These are phyloP conservation scores for Scedosporium aurantiacum DNA, from an alignment of 2,329 filamentous ascomycete genomes.

Conservation along the genomic window DNA sequence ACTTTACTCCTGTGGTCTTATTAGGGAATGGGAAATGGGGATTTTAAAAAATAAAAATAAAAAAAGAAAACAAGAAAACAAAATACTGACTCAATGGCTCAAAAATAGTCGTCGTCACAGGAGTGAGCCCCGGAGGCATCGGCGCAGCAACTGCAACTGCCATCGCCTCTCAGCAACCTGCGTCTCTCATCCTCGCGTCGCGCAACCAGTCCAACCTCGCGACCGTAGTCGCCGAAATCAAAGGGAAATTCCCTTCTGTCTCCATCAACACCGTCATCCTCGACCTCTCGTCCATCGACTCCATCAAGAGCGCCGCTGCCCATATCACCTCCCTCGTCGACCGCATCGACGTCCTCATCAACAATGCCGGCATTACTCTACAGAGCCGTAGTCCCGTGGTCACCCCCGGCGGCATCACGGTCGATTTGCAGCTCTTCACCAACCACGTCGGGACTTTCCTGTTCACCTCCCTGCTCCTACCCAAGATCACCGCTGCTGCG, in stretches of 20 bases:
- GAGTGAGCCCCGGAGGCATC: slow-evolving; percentile 27
- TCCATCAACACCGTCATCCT: slow-evolving; percentile 13
- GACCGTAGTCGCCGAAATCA: slow-evolving; percentile 3
- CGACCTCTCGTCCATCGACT: slow-evolving; percentile 25
- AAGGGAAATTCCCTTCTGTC: slow-evolving; percentile 4
- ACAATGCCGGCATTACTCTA: slow-evolving; percentile 33
- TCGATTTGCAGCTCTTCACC: slow-evolving; percentile 31
- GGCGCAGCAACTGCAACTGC: slow-evolving; percentile 24
- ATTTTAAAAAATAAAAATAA: too few species aligned
- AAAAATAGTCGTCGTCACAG: slow-evolving; percentile 25
- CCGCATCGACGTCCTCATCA: slow-evolving; percentile 27
- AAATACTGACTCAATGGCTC: background rate
- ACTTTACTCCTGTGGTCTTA: too few species aligned
- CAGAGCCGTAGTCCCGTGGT: slow-evolving; percentile 15
- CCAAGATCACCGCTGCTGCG: slow-evolving; percentile 10
- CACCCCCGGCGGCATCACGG: slow-evolving; percentile 13
- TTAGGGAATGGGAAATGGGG: too few species aligned
- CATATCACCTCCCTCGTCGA: slow-evolving; percentile 19
- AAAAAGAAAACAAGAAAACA: background rate
- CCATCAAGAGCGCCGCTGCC: slow-evolving; percentile 23
- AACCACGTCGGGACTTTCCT: slow-evolving; percentile 37
- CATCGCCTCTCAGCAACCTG: slow-evolving; percentile 16
- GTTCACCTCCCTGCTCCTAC: slow-evolving; percentile 29
- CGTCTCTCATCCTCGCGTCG: background rate
- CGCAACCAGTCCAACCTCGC: slow-evolving; percentile 21